A percentile compares a stretch with the other conserved stretches of the same genome.
phyloP scores from a whole-genome alignment of 2,329 filamentous ascomycete species.

The Calonectria pteridis region DNA sequence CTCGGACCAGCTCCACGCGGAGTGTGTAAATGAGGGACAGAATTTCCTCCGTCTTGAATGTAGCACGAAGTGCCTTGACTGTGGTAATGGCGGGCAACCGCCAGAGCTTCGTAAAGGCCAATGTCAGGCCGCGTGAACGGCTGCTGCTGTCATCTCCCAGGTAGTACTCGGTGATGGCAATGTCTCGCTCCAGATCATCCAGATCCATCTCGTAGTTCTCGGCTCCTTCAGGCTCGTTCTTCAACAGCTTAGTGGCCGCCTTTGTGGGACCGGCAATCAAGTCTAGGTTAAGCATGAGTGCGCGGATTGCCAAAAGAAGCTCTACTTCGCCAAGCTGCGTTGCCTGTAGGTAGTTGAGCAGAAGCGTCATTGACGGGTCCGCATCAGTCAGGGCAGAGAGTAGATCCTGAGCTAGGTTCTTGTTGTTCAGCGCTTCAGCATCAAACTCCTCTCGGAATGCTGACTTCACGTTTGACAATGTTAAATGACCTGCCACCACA shows the following conservation, averaged over 20 bases:
- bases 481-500: constrained; percentile 70
- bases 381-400: constrained; percentile 71
- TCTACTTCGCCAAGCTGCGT: constrained; percentile 76
- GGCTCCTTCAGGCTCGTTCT: constrained; percentile 44
- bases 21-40: constrained; percentile 79
- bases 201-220: constrained; percentile 65
- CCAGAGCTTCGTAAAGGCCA: constrained; percentile 78
- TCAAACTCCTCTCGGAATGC: constrained; percentile 65
- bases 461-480: constrained; percentile 68
- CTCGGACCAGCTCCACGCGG: constrained; percentile 78
- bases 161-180: constrained; percentile 76
- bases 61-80: constrained; percentile 72
- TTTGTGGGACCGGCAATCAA: constrained; percentile 60
- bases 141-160: constrained; percentile 73
- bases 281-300: constrained; percentile 78
- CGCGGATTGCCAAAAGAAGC: constrained; percentile 73
- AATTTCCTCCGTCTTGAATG: constrained; percentile 75
- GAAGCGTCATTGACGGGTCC: constrained; percentile 76
- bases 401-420: constrained; percentile 70
- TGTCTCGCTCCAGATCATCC: constrained; percentile 72
- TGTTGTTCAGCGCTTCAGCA: constrained; percentile 57
- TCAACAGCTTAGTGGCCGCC: constrained; percentile 49
- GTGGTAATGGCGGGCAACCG: constrained; percentile 72
- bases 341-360: constrained; percentile 74
- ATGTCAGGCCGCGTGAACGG: constrained; percentile 73